Percentiles rank a stretch among this genome's conserved stretches.
Evolutionary conservation across 1,284 basidiomycete species (phyloP).

Genomic region (Boletellus deceptivus): DNA sequence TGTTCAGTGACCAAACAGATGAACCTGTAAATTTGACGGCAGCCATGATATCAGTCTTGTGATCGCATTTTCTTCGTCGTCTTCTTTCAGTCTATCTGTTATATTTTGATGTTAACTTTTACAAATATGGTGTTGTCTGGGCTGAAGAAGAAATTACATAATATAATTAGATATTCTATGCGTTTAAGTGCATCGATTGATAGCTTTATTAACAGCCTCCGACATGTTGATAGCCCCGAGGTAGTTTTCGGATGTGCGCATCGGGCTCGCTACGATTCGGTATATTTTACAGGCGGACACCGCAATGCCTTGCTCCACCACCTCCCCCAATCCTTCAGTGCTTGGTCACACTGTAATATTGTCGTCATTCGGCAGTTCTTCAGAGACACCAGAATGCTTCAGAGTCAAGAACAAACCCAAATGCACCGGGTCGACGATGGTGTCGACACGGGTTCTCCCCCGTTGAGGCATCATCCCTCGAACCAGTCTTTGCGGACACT

Average conservation of each 20-base stretch:
- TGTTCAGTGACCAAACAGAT: neutral
- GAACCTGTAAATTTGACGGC: neutral
- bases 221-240: no score
- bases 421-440: neutral
- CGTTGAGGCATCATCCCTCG: neutral
- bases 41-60: neutral
- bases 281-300: neutral
- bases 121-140: no score
- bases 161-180: no score
- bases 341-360: neutral
- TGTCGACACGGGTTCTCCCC: neutral
- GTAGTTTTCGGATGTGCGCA: neutral
- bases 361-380: neutral
- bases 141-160: no score
- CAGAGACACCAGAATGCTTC: neutral
- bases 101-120: no score
- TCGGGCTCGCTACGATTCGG: neutral
- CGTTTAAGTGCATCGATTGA: no score
- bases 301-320: neutral
- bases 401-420: neutral
- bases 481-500: constrained; percentile 7
- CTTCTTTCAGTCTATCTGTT: no score
- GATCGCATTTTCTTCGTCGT: neutral
- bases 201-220: no score
- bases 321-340: neutral